Conservation (phyloP, 2,329 filamentous ascomycete species). For the Colletotrichum horii region DNA sequence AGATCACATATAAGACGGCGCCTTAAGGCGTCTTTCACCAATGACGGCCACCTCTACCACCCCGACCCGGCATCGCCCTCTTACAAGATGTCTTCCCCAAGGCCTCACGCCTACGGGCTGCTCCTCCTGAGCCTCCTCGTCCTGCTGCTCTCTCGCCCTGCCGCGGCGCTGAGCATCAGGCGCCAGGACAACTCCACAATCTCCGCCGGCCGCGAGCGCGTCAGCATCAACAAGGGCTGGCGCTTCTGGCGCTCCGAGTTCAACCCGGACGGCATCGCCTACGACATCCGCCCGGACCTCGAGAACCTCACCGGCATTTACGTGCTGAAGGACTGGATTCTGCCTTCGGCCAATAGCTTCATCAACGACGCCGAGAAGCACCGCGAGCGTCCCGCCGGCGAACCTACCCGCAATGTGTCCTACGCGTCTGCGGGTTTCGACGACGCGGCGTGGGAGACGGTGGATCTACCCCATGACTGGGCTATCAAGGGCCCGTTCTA, state of each 20-base stretch:
- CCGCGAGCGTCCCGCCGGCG: slow-evolving; percentile 33
- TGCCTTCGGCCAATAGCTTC: slow-evolving; percentile 46
- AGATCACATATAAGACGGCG: neutral
- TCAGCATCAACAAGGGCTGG: slow-evolving; percentile 41
- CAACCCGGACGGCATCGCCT: slow-evolving; percentile 39
- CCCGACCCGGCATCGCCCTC: neutral
- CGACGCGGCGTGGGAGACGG: slow-evolving; percentile 44
- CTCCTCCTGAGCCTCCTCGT: neutral
- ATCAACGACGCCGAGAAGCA: slow-evolving; percentile 32
- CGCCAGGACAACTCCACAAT: neutral
- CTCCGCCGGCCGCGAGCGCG: slow-evolving; percentile 26
- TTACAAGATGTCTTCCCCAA: neutral
- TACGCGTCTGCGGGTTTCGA: slow-evolving; percentile 40
- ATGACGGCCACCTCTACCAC: neutral
- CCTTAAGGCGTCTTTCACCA: neutral
- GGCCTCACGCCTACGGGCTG: neutral
- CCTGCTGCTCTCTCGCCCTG: neutral
- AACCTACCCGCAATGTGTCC: slow-evolving; percentile 32
- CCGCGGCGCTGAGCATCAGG: neutral
- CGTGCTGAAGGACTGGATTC: slow-evolving; percentile 44
- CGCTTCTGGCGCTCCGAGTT: slow-evolving; percentile 38
- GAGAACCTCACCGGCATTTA: slow-evolving; percentile 13
- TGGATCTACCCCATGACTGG: slow-evolving; percentile 55
- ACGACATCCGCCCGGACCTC: slow-evolving; percentile 27
- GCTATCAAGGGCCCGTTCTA: slow-evolving; percentile 52